phyloP scores from a whole-genome alignment of 1,284 basidiomycete genomes.

The Heterobasidion parviporum region DNA sequence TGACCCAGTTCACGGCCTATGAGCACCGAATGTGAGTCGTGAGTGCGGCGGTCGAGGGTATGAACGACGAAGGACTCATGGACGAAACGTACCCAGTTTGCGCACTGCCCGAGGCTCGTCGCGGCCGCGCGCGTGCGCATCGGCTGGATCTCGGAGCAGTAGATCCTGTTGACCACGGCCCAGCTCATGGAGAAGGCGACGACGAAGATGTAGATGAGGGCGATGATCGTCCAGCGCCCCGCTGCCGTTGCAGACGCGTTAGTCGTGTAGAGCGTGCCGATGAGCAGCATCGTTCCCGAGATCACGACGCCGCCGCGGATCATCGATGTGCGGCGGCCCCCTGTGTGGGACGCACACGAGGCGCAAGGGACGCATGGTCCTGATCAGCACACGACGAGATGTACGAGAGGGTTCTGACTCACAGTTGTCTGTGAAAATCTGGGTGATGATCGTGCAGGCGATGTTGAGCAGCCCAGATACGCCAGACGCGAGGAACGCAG shows the following conservation, averaged over 20 bases:
- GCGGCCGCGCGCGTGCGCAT: conserved; percentile 28
- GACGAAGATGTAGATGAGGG: conserved; percentile 38
- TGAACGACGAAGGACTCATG: conserved; percentile 12
- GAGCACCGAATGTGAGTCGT: neutral
- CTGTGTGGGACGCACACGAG: conserved; percentile 8
- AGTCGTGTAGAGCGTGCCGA: conserved; percentile 35
- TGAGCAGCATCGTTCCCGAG: conserved; percentile 27
- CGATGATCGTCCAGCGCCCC: conserved; percentile 36
- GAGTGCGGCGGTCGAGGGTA: neutral
- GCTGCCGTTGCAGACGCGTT: conserved; percentile 20
- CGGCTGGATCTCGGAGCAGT: conserved; percentile 35
- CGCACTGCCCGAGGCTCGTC: conserved; percentile 28
- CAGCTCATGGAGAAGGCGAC: conserved; percentile 30
- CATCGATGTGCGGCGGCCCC: conserved; percentile 35
- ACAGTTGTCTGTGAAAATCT: conserved; percentile 35
- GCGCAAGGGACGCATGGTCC: no score
- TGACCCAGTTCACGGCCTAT: conserved; percentile 33
- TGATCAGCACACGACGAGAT: neutral
- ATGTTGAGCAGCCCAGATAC: conserved; percentile 42
- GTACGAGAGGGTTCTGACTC: conserved; percentile 2
- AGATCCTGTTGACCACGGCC: conserved; percentile 27
- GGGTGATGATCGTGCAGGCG: conserved; percentile 32
- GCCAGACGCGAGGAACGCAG: conserved; percentile 44
- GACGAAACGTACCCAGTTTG: conserved; percentile 25
- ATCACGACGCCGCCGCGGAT: conserved; percentile 38